Evolutionary conservation across 129 eudicot genomes (phyloP), one percentile per base, ranked within the genome.

Genomic region (Calendula officinalis): DNA sequence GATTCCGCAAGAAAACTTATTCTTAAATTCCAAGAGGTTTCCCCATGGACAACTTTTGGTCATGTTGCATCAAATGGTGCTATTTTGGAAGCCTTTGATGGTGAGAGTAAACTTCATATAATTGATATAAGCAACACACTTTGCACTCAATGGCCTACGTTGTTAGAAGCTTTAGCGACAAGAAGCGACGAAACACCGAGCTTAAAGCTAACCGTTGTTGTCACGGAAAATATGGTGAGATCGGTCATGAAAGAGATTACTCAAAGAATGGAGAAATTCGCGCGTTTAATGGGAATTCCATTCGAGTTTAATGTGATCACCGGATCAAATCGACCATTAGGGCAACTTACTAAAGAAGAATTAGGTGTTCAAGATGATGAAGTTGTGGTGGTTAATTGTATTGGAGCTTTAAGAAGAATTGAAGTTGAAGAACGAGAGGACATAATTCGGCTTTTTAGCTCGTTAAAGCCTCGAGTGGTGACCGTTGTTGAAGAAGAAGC

Each of bases 31-130:
- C 97, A 90, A 68, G 97, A 90, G 62, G 97, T 84, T 11, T 86
- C 92, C 61, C 97, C 97, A 17, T 90, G 97, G 97, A 81, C 86
- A 17, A 86, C 89, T 57, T 90, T 90, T 74, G 97, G 97, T 48
- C 97, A 90, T 83, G 97, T 86, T 7, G 91, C 97, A 14, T 90
- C 91, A 16, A 90, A 90, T 69, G 97, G 97, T 17, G 97, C 95
- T 33, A 90, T 86, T 16, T 67, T 90, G 75, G 97, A 90, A 14
- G 89, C 97, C 56, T 71, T 90, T 57, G 97, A 86, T 59, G 87
- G 92, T 16, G 87, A 90, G 79, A 62, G 34, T 54, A 86, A 80
- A 15, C 81, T 90, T 56, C 97, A 90, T 15, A 86, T 90, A 58
- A 81, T 90, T 77, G 97, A 90, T 69, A 75, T 86, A 38, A 90